Evolutionary conservation across 164 flowering plant genomes (phyloP), one percentile per base, ranked within the genome.

Genomic region (Pachysandra terminalis): DNA sequence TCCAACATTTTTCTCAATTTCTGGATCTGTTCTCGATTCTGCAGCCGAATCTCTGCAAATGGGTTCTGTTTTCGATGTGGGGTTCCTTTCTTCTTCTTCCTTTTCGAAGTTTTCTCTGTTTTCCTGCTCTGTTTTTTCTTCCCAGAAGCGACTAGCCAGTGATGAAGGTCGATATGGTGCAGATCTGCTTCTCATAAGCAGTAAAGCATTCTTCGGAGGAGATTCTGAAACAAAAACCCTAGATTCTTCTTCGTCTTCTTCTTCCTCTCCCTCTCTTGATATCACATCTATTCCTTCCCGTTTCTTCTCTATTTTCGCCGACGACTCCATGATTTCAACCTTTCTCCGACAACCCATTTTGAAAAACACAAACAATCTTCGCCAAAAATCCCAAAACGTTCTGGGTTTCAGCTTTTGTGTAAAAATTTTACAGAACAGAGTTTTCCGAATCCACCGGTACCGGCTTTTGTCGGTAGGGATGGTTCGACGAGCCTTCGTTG

Each of bases 101-200:
- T n/a, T 23, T 2, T 21, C 53, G 49, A 23, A 23, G 9, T 48
- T 52, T 26, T 22, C 68, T 35, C 26, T 32, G 27, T 61, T 59
- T 58, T 48, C 73, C 27, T 37, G 61, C 75, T 61, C 66, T 57
- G 35, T 55, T 67, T 64, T 64, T 35, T 51, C 55, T 16, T 55
- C 79, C 88, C 91, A 90, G 57, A 87, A 81, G 22, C 78, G 73
- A 62, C 64, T 40, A 0, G 89, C 90, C 48, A 88, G 53, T 0
- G 94, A 87, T 4, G 96, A 83, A n/a, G 89, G 80, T 74, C 89
- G 74, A 77, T 85, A 84, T n/a, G 90, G 90, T 16, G 85, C 94
- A 27, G 96, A 90, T 85, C 88, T 84, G 56, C 92, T 75, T 63
- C 94, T 73, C 25, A 88, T 90, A 23, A 90, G 73, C 23, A 89